A percentile compares a stretch with the other conserved stretches of the same genome.
phyloP scores from a whole-genome alignment of 2,329 filamentous ascomycete species.

The Boeremia exigua region DNA sequence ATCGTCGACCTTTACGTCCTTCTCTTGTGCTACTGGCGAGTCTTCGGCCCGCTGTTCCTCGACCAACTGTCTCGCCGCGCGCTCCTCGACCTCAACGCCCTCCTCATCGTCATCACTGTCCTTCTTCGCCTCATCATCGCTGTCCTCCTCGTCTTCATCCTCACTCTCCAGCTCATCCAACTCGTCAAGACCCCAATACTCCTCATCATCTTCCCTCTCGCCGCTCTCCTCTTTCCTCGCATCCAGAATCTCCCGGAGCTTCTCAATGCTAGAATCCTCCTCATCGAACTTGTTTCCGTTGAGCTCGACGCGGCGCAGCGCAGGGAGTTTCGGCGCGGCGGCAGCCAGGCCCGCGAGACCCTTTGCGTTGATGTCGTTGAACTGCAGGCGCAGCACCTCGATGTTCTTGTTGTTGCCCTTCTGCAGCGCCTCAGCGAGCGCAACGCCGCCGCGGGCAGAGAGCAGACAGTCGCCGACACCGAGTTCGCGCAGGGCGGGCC shows the following conservation, averaged over 20 bases:
- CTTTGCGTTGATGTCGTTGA: constrained; percentile 87
- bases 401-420: constrained; percentile 80
- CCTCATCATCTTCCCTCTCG: constrained; percentile 59
- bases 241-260: constrained; percentile 71
- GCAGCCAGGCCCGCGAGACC: constrained; percentile 74
- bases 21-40: constrained; percentile 72
- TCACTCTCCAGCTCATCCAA: constrained; percentile 83
- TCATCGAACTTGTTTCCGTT: constrained; percentile 96
- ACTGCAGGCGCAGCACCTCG: constrained; percentile 83
- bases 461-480: constrained; percentile 89
- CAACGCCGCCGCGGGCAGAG: constrained; percentile 74
- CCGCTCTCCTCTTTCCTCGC: constrained; percentile 70
- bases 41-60: constrained; percentile 76
- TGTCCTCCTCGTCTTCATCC: constrained; percentile 78
- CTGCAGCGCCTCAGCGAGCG: constrained; percentile 74
- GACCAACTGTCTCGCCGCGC: constrained; percentile 61
- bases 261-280: constrained; percentile 75
- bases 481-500: constrained; percentile 79
- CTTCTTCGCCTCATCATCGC: constrained; percentile 65
- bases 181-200: constrained; percentile 63
- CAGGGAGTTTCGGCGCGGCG: constrained; percentile 71
- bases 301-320: constrained; percentile 83
- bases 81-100: constrained; percentile 54
- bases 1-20: constrained; percentile 81
- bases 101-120: constrained; percentile 73